A percentile compares a stretch with the other conserved stretches of the same genome.
phyloP scores from a whole-genome alignment of 1,284 basidiomycete genomes.

The Chalciporus sp. region DNA sequence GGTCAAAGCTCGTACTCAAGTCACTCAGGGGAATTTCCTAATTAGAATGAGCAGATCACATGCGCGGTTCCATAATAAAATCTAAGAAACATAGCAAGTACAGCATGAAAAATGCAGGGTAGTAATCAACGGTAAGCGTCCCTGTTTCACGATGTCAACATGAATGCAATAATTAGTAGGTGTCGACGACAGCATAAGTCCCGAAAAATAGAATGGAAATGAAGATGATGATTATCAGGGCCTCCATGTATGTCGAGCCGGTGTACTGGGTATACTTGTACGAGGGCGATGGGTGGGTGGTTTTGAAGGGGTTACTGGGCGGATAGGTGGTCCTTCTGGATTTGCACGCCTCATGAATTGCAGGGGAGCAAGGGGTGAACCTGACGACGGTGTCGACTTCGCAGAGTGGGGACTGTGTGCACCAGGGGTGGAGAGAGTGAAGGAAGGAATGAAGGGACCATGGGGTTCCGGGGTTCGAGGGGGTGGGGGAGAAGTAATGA shows the following conservation, averaged over 20 bases:
- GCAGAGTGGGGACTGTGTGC: constrained; percentile 48
- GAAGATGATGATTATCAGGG: constrained; percentile 25
- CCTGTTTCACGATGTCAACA: constrained; percentile 30
- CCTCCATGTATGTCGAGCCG: constrained; percentile 39
- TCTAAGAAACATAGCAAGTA: constrained; percentile 26
- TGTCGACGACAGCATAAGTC: constrained; percentile 18
- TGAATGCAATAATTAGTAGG: constrained; percentile 35
- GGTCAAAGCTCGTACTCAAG: no score
- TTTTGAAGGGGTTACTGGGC: constrained; percentile 48
- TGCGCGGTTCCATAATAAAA: constrained; percentile 7
- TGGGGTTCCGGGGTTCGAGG: constrained; percentile 73
- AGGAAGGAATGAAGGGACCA: constrained; percentile 45
- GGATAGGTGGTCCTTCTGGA: constrained; percentile 37
- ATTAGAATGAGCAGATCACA: constrained; percentile 7
- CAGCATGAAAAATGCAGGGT: constrained; percentile 21
- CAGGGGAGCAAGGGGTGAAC: constrained; percentile 55
- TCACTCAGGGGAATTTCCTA: constrained; percentile 8
- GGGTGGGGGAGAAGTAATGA: constrained; percentile 50
- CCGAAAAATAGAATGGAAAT: constrained; percentile 17
- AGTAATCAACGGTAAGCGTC: constrained; percentile 29
- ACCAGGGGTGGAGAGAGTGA: constrained; percentile 51
- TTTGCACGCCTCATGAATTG: constrained; percentile 61
- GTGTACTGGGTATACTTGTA: constrained; percentile 36
- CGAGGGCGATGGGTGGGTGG: constrained; percentile 35
- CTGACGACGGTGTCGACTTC: constrained; percentile 46